Base-by-base conservation (phyloP, 805 yeast genomes). In the Yarrowia sp. region DNA sequence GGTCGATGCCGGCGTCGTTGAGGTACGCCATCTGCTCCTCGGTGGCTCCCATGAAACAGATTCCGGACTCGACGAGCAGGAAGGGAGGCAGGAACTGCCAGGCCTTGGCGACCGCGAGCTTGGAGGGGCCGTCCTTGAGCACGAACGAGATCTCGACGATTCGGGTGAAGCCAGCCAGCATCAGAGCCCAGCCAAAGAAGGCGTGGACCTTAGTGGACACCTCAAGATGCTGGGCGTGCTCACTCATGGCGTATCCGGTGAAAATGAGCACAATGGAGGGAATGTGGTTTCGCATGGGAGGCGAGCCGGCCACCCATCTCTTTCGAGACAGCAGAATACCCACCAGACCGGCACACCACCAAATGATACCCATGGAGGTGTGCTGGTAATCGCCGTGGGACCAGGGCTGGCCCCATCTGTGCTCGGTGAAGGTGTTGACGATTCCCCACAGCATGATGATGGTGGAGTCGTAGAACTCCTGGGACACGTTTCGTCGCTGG, bases 391-490 rank as follows among this genome's bases (percentile, higher is more conserved):
- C 98, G 10, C 97, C 95, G 81, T 90, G 96, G 50, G 85, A 83
- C 98, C 98, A 94, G 9, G 81, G 86, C 75, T 92, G 95, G 44
- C 96, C 96, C 98, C 98, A 94, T 70, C 98, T 80, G 77, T 94
- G 98, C 78, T 94, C 98, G 1, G 98, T 94, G 78, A 94, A 94
- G 0, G 98, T 92, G 76, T 94, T 94, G 69, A 94, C 89, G 40
- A 92, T 86, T 8, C 98, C 98, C 97, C 97, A 94, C 12, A 83
- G 76, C 66, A 91, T 88, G 86, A 94, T 92, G 46, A 92, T 84
- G 49, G 83, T 71, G 44, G 93, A 87, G 77, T 94, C 98, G 75
- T 86, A 91, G 73, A 88, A 88, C 75, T 94, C 98, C 75, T 92
- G 98, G 30, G 93, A 85, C 70, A 82, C 85, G 65, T 80, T 79